These are phyloP conservation scores for Leishmania lainsoni DNA, from an alignment of 208 protist species.

Conservation along the genomic window DNA sequence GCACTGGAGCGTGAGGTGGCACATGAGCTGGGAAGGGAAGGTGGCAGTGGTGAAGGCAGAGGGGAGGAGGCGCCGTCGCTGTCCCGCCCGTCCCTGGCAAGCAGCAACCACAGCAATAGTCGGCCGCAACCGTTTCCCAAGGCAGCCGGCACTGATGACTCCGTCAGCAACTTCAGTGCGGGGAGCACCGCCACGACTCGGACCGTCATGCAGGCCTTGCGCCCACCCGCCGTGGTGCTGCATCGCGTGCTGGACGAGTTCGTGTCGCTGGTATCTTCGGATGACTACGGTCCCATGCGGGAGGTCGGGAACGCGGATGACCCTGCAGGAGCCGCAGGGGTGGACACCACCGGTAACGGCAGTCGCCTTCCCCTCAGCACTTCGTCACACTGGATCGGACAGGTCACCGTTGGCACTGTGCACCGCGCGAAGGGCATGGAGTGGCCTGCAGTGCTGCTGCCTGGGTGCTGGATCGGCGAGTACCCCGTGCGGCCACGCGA, in stretches of 20 bases:
- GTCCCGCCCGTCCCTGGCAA: not conserved
- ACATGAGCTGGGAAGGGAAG: conserved; percentile 4
- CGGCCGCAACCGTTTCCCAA: not conserved
- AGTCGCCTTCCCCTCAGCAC: not conserved
- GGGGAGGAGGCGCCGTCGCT: not conserved
- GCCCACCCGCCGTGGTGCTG: conserved; percentile 38
- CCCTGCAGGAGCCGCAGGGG: not conserved
- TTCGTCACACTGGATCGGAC: conserved; percentile 20
- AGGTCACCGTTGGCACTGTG: conserved; percentile 77
- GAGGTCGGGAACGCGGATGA: not conserved
- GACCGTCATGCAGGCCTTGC: conserved; percentile 19
- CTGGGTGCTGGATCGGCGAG: conserved; percentile 75
- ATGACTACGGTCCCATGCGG: conserved; percentile 72
- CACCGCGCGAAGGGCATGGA: conserved; percentile 89
- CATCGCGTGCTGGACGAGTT: conserved; percentile 82
- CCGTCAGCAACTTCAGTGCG: conserved; percentile 18
- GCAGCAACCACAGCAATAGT: conserved; percentile 1
- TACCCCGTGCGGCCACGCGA: conserved; percentile 49
- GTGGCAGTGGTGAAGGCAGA: not conserved
- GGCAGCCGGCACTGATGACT: conserved; percentile 13
- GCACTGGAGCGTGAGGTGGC: conserved; percentile 16
- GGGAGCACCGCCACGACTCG: conserved; percentile 11
- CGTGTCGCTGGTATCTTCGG: conserved; percentile 57
- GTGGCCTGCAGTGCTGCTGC: conserved; percentile 83
- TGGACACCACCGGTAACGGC: not conserved